Base-by-base conservation (phyloP, 306 rosid species). In the Prunus armeniaca region DNA sequence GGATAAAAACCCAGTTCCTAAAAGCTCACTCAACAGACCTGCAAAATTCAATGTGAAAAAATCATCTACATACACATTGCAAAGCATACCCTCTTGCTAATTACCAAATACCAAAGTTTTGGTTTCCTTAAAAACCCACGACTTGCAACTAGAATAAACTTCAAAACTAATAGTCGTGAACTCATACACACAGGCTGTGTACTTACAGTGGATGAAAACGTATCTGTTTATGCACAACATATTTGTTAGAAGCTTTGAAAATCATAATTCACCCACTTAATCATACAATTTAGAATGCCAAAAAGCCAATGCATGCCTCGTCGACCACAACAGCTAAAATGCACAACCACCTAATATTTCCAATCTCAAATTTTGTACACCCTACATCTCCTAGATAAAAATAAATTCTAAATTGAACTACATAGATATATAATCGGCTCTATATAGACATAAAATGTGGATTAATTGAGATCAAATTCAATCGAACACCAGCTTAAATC, bases 1-100 rank as follows among this genome's bases (percentile, higher is more conserved):
- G 2, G 63, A 46, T 68, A 25, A 73, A 56, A 76, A 38, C 32
- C 70, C 72, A 56, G 51, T 25, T 46, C 67, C 63, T 34, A 52
- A 45, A 41, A 78, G 67, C 58, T 49, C 72, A 13, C 77, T 54
- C 80, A 80, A 55, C 34, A 60, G 51, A 61, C 82, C 87, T 84
- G 84, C 15, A 69, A 32, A 71, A 62, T 11, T 12, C 69, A 34
- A 67, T 19, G 25, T 56, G 19, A 7, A 58, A 20, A 34, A 75
- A 25, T 47, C 45, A 65, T 25, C 50, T 50, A 9, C 56, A 27
- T 19, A 10, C 66, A 67, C 76, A 71, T 56, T 17, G 24, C 51
- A 14, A 20, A 54, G 10, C 72, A 57, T 19, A 0, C 5, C n/a
- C 25, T 24, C 7, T 58, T 6, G 20, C 66, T 55, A 72, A 57